Evolutionary conservation across 2,329 filamentous ascomycete species (phyloP).

Genomic region (Trichophyton verrucosum): DNA sequence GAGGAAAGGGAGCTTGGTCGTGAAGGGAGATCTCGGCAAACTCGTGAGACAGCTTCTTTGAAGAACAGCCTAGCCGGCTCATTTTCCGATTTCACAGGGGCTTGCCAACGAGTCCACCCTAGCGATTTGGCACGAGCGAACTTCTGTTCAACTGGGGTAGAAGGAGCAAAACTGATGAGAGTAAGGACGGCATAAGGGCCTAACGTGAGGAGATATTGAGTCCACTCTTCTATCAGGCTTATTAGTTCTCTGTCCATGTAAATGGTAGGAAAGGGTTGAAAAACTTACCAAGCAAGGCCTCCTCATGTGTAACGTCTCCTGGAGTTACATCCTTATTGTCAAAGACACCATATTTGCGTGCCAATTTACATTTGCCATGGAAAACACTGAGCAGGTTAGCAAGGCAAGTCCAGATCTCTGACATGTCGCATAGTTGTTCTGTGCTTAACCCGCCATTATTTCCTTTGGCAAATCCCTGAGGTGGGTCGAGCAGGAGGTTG

Average conservation of each 20-base stretch:
- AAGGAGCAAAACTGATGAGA: slow-evolving; percentile 34
- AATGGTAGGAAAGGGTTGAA: background rate
- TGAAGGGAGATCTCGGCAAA: slow-evolving; percentile 26
- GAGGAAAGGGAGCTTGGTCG: background rate
- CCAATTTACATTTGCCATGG: slow-evolving; percentile 42
- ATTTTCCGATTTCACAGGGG: slow-evolving; percentile 28
- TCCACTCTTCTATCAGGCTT: slow-evolving; percentile 44
- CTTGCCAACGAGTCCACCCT: slow-evolving; percentile 47
- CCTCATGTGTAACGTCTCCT: slow-evolving; percentile 32
- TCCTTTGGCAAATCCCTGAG: slow-evolving; percentile 46
- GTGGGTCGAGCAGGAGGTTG: slow-evolving; percentile 43
- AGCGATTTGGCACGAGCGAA: slow-evolving; percentile 43
- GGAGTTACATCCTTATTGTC: slow-evolving; percentile 41
- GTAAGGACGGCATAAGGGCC: slow-evolving; percentile 45
- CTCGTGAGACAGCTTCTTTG: slow-evolving; percentile 47
- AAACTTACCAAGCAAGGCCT: slow-evolving; percentile 38
- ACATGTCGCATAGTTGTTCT: slow-evolving; percentile 51
- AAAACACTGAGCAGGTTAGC: slow-evolving; percentile 44
- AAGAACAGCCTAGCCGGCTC: slow-evolving; percentile 45
- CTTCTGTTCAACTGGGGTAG: slow-evolving; percentile 30
- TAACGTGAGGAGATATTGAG: slow-evolving; percentile 46
- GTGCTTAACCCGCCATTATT: slow-evolving; percentile 44
- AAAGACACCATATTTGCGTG: slow-evolving; percentile 45
- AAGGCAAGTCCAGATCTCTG: slow-evolving; percentile 52
- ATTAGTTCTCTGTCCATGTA: background rate